phyloP scores from a whole-genome alignment of 768 basidiomycete genomes.

The Boletus sensibilis region DNA sequence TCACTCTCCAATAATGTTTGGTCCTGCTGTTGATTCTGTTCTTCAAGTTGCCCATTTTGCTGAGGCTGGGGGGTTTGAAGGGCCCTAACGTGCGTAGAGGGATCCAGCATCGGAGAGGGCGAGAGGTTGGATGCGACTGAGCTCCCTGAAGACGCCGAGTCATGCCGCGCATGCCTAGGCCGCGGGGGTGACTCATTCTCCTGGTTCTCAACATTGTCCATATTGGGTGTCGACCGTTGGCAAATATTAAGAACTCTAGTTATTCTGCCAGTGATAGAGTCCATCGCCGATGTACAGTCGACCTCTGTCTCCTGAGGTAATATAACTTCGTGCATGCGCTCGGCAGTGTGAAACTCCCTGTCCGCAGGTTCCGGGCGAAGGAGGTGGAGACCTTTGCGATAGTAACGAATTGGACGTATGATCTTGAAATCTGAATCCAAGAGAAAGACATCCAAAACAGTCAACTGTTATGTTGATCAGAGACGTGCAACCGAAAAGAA shows the following conservation, averaged over 20 bases:
- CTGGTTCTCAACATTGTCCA: slow-evolving; percentile 3
- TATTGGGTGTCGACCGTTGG: slow-evolving; percentile 19
- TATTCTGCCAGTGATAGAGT: slow-evolving; percentile 48
- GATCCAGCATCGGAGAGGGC: slow-evolving; percentile 68
- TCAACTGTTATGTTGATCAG: slow-evolving; percentile 45
- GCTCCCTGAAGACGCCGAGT: slow-evolving; percentile 33
- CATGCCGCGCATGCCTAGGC: slow-evolving; percentile 8
- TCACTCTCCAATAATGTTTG: slow-evolving; percentile 31
- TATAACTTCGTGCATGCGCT: slow-evolving; percentile 19
- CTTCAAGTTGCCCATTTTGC: slow-evolving; percentile 12
- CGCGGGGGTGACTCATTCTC: slow-evolving; percentile 1
- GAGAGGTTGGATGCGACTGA: slow-evolving; percentile 40
- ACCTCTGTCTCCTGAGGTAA: slow-evolving; percentile 26
- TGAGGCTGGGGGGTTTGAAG: slow-evolving; percentile 30
- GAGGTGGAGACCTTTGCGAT: slow-evolving; percentile 79
- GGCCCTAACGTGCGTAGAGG: slow-evolving; percentile 73
- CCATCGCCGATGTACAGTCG: slow-evolving; percentile 43
- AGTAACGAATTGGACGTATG: slow-evolving; percentile 85
- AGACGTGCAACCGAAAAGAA: not conserved
- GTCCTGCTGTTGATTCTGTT: slow-evolving; percentile 21
- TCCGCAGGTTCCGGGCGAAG: slow-evolving; percentile 42
- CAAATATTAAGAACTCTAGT: slow-evolving; percentile 44
- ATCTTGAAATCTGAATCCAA: slow-evolving; percentile 87
- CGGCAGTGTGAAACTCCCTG: slow-evolving; percentile 23
- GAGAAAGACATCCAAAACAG: slow-evolving; percentile 92